A percentile compares a stretch with the other conserved stretches of the same genome.
Conservation (phyloP, 768 basidiomycete species). For the Rickenella mellea region DNA sequence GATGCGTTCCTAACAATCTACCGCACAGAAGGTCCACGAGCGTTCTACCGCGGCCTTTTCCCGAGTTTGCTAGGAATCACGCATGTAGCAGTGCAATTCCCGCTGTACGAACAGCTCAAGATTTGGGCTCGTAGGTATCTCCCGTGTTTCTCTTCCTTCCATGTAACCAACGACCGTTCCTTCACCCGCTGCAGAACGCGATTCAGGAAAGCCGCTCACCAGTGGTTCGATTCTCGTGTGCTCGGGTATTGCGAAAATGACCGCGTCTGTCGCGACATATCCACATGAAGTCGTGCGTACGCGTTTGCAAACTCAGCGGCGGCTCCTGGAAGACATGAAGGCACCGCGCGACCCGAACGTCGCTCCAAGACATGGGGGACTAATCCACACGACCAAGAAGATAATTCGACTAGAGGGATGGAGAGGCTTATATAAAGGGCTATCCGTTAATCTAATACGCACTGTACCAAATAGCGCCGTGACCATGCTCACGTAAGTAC, state of each 20-base stretch:
- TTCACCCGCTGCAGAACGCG: constrained; percentile 25
- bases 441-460: constrained; percentile 87
- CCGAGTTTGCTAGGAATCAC: constrained; percentile 90
- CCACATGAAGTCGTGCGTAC: constrained; percentile 99
- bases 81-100: constrained; percentile 97
- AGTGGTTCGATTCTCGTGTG: constrained; percentile 69
- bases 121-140: constrained; percentile 64
- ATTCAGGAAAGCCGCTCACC: constrained; percentile 40
- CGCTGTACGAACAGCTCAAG: constrained; percentile 91
- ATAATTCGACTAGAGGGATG: constrained; percentile 80
- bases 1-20: constrained; percentile 90
- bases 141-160: constrained; percentile 5
- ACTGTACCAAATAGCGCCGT: constrained; percentile 96
- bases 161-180: constrained; percentile 2
- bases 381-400: constrained; percentile 61
- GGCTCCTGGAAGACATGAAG: constrained; percentile 42
- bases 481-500: constrained; percentile 82
- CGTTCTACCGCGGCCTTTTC: constrained; percentile 90
- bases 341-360: constrained; percentile 29
- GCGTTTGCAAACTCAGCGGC: constrained; percentile 80
- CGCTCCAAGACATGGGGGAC: too few relatives aligned
- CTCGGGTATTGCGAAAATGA: constrained; percentile 93
- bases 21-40: constrained; percentile 72
- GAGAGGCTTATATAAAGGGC: constrained; percentile 83
- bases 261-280: constrained; percentile 90